These are phyloP conservation scores for Capsicum pubescens DNA, from an alignment of 257 asterid genomes.

Conservation along the genomic window DNA sequence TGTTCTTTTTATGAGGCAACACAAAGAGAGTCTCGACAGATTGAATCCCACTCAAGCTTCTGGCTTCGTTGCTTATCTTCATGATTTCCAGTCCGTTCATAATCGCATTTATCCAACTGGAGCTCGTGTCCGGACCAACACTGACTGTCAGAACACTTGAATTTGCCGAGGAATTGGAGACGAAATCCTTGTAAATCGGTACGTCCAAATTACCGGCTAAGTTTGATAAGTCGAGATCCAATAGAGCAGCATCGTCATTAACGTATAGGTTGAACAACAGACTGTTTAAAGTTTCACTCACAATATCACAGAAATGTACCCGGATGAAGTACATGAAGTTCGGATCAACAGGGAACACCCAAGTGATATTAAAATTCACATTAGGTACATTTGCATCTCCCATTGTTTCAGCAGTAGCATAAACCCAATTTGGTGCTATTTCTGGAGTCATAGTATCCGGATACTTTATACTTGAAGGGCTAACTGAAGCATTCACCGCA, in stretches of 20 bases:
- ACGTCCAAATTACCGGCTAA: slow-evolving; percentile 45
- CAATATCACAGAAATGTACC: slow-evolving; percentile 54
- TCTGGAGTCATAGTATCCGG: slow-evolving; percentile 40
- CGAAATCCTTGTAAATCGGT: slow-evolving; percentile 50
- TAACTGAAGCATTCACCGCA: slow-evolving; percentile 44
- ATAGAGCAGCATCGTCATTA: slow-evolving; percentile 41
- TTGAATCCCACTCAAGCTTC: slow-evolving; percentile 50
- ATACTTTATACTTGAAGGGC: slow-evolving; percentile 40
- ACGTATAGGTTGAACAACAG: slow-evolving; percentile 49
- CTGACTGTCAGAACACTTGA: slow-evolving; percentile 47
- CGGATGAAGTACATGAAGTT: slow-evolving; percentile 47
- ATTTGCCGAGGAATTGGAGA: slow-evolving; percentile 39
- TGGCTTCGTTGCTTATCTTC: slow-evolving; percentile 52
- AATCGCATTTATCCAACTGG: slow-evolving; percentile 42
- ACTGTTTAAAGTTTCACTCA: slow-evolving; percentile 42
- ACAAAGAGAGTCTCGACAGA: slow-evolving; percentile 45
- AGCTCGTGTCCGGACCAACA: slow-evolving; percentile 47
- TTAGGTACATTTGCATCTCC: slow-evolving; percentile 49
- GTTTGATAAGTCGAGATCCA: slow-evolving; percentile 44
- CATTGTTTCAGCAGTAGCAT: slow-evolving; percentile 56
- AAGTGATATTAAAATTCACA: slow-evolving; percentile 52
- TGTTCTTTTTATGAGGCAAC: slow-evolving; percentile 36
- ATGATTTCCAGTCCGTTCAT: slow-evolving; percentile 58
- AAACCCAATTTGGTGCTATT: slow-evolving; percentile 53
- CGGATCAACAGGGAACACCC: slow-evolving; percentile 54